Evolutionary conservation across 2,329 filamentous ascomycete genomes (phyloP), one percentile per base, ranked within the genome.

Genomic region (Zasmidium angulare): DNA sequence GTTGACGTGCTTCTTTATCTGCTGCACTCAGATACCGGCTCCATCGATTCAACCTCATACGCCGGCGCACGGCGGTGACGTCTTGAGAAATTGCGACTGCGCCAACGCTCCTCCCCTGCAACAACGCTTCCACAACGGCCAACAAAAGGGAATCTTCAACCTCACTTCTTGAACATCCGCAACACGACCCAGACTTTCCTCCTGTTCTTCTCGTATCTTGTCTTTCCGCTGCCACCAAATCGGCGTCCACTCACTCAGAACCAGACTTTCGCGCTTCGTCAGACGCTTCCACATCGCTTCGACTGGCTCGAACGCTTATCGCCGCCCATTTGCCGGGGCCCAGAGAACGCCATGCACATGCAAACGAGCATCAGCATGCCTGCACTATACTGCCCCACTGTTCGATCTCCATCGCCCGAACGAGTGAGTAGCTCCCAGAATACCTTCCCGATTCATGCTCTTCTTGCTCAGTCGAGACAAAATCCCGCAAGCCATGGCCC

Each of bases 241-340:
- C 26, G 26, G 26, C 36, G n/a, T 43, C 36, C 36, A 17, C 36
- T 43, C 36, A 43, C n/a, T 43, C 12, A 17, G n/a, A 43, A 7
- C 36, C 36, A 17, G 14, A 43, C 36, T 43, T 19, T 17, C 36
- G 36, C 36, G 26, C 26, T 29, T 29, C 26, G 4, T 29, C 6
- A 29, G 6, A 6, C 26, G 26, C 11, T 29, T 29, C 26, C 26
- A 11, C 11, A 29, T 29, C 26, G 26, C 4, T 43, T 43, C 36
- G 50, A 21, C 26, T 52, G 50, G 50, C 50, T 36, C 24, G n/a
- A 43, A 52, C 24, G 24, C 53, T 55, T 55, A 55, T 55, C 53
- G 43, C 43, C 11, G 24, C 53, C 26, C 26, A 29, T 29, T 29
- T 29, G 26, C 26, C 26, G 26, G 26, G 26, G 26, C 6, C 26